phyloP scores from a whole-genome alignment of 805 yeast genomes.

The Metschnikowia lochheadii region DNA sequence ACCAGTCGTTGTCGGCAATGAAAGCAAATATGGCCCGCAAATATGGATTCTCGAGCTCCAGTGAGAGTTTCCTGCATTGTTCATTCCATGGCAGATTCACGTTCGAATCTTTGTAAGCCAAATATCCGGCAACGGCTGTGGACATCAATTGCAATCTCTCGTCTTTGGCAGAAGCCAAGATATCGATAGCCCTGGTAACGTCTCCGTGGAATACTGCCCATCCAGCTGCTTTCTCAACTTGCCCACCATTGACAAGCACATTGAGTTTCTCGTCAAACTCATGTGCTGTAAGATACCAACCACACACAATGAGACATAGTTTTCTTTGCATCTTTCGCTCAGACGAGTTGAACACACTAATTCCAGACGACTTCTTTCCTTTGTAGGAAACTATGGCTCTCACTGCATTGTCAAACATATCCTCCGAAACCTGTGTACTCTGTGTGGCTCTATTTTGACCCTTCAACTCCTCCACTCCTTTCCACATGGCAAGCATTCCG shows the following conservation, averaged over 20 bases:
- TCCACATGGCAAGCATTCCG: constrained; percentile 91
- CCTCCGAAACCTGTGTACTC: constrained; percentile 23
- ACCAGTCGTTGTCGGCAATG: constrained; percentile 92
- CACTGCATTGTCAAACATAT: constrained; percentile 48
- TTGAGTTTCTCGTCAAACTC: constrained; percentile 70
- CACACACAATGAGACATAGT: constrained; percentile 77
- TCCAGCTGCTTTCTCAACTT: constrained; percentile 89
- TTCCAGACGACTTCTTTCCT: constrained; percentile 44
- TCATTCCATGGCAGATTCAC: constrained; percentile 85
- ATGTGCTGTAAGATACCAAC: constrained; percentile 78
- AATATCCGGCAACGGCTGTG: constrained; percentile 77
- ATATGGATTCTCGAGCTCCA: constrained; percentile 87
- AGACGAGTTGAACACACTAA: constrained; percentile 43
- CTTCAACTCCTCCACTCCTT: constrained; percentile 51
- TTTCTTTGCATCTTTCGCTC: constrained; percentile 62
- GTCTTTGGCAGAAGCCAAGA: constrained; percentile 68
- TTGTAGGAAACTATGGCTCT: constrained; percentile 47
- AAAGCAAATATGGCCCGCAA: constrained; percentile 88
- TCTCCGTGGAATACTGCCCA: constrained; percentile 96
- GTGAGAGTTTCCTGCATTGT: constrained; percentile 82
- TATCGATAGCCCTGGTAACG: constrained; percentile 72
- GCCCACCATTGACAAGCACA: constrained; percentile 52
- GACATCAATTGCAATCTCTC: constrained; percentile 76
- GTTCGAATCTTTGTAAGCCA: constrained; percentile 55
- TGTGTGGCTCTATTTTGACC: constrained; percentile 43